Percentiles rank a stretch among this genome's conserved stretches.
phyloP scores from a whole-genome alignment of 306 rosid species.

The Prunus persica region Prunus_persica_NCBIv2 NC_034014.1:28086501-28087000 shows the following conservation, averaged over 20 bases:
- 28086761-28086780: constrained; percentile 81
- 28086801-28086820: constrained; percentile 95
- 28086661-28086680: constrained; percentile 76
- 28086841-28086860: constrained; percentile 77
- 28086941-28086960: constrained; percentile 28
- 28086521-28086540: not conserved
- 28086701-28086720: constrained; percentile 67
- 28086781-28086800: constrained; percentile 64
- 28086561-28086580: not conserved
- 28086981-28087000: constrained; percentile 35
- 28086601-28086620: constrained; percentile 57
- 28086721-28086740: constrained; percentile 83
- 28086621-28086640: constrained; percentile 82
- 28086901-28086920: constrained; percentile 90
- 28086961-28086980: constrained; percentile 26
- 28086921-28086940: constrained; percentile 69
- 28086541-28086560: not conserved
- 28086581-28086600: not conserved
- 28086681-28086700: constrained; percentile 79
- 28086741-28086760: constrained; percentile 83
- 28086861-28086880: constrained; percentile 95
- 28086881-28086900: constrained; percentile 92
- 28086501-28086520: not conserved
- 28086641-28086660: constrained; percentile 79
- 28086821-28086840: constrained; percentile 63